Conservation (phyloP, 2,329 filamentous ascomycete genomes). For the Epichloe elymi region DNA sequence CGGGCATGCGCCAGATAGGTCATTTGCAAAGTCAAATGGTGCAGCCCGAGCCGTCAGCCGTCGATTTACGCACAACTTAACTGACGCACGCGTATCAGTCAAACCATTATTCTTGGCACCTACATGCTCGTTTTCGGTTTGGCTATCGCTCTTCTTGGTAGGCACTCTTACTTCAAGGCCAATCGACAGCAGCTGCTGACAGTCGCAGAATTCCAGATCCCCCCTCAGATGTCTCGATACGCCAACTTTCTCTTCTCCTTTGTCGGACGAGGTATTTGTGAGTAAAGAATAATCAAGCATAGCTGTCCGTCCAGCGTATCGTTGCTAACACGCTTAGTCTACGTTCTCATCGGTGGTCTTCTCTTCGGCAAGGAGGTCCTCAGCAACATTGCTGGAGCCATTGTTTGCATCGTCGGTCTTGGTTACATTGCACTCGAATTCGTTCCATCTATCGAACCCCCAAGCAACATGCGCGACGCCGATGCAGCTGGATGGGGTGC, state of each 20-base stretch:
- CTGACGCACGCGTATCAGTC: constrained; percentile 4
- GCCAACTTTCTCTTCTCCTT: constrained; percentile 98
- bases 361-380: constrained; percentile 56
- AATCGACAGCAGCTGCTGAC: constrained; percentile 11
- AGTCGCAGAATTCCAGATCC: constrained; percentile 73
- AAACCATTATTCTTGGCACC: constrained; percentile 58
- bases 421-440: constrained; percentile 67
- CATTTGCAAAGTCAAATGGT: not conserved
- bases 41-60: not conserved
- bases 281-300: constrained; percentile 24
- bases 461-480: constrained; percentile 68
- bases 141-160: constrained; percentile 54
- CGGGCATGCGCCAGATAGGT: not conserved
- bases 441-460: constrained; percentile 65
- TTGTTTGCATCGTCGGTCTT: constrained; percentile 67
- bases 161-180: constrained; percentile 2
- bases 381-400: constrained; percentile 61
- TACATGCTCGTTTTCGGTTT: constrained; percentile 90
- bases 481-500: constrained; percentile 60
- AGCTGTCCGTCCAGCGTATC: not conserved
- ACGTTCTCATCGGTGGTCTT: constrained; percentile 86
- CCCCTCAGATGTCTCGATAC: constrained; percentile 88
- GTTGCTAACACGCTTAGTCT: constrained; percentile 46
- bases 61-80: not conserved
- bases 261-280: constrained; percentile 87